Conservation (phyloP, 495 filamentous ascomycete genomes). For the Penicillium cinerascens region DNA sequence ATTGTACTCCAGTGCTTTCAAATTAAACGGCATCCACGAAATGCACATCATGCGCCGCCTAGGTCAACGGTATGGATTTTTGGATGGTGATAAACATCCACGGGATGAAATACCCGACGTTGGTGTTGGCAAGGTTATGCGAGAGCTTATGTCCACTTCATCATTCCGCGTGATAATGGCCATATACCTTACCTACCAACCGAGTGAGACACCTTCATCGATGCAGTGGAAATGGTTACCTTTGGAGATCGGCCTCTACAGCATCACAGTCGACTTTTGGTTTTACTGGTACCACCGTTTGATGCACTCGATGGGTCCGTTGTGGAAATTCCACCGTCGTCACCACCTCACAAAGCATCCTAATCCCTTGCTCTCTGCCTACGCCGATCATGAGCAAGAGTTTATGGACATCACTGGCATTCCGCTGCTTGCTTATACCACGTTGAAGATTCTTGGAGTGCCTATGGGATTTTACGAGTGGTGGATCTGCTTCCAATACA, state of each 20-base stretch:
- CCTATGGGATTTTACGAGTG: constrained; percentile 32
- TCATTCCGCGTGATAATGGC: constrained; percentile 23
- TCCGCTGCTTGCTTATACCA: constrained; percentile 23
- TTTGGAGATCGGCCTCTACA: constrained; percentile 26
- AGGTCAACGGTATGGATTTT: constrained; percentile 23
- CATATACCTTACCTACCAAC: constrained; percentile 20
- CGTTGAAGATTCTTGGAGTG: constrained; percentile 18
- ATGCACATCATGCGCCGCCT: constrained; percentile 26
- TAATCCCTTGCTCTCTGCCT: constrained; percentile 25
- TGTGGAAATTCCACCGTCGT: constrained; percentile 28
- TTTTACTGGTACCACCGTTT: constrained; percentile 31
- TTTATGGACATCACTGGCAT: constrained; percentile 29
- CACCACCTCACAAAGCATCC: constrained; percentile 31
- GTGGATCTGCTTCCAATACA: constrained; percentile 31
- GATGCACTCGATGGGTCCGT: constrained; percentile 19
- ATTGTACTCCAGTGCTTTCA: constrained; percentile 23
- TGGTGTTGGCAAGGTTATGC: constrained; percentile 22
- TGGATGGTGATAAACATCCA: constrained; percentile 28
- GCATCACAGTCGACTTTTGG: constrained; percentile 28
- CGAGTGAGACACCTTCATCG: constrained; percentile 33
- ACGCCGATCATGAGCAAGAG: constrained; percentile 29
- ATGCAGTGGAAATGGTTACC: constrained; percentile 24
- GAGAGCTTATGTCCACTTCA: constrained; percentile 23
- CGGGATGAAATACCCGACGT: constrained; percentile 28
- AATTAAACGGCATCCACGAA: constrained; percentile 25